Evolutionary conservation across 306 rosid genomes (phyloP), one percentile per base, ranked within the genome.

Genomic region (Elaeagnus macrophylla): DNA sequence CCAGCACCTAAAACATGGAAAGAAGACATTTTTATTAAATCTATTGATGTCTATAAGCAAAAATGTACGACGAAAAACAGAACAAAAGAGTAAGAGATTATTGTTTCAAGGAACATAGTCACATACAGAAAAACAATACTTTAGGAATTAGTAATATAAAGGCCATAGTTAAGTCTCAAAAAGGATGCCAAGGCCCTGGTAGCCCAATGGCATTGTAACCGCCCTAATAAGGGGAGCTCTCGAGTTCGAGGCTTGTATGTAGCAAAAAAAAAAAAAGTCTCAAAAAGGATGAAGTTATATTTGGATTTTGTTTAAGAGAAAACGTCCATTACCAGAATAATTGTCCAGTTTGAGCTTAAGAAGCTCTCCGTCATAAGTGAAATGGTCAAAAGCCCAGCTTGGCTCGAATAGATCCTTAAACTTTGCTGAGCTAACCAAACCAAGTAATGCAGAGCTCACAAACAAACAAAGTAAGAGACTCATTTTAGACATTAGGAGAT

Each of bases 401-500:
- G 99, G 87, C 49, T 91, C 95, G 59, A 84, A 91, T 39, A 91
- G 96, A 39, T 91, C 77, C 1, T 78, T 93, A 53, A 91, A 91
- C 39, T 77, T 82, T 1, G 89, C 73, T 39, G 85, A 84, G 74
- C 69, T 60, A 44, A 47, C 87, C 12, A 60, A 51, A 15, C 85
- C 81, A 51, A 75, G 62, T 13, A 67, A 43, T 48, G 59, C 35
- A 56, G 78, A 40, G 60, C 78, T 77, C 60, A 82, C 54, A 18
- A 65, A 54, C 16, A 76, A 14, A 9, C 53, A 58, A 5, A 86
- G 40, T 12, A 62, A 46, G 14, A 57, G 55, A 56, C 64, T 49
- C 68, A 77, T 50, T 1, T 25, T 3, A 45, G 50, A 15, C 13
- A 42, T 45, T 48, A 65, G 18, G 14, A 47, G n/a, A 48, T 67